These are phyloP conservation scores for Hyaloperonospora arabidopsidis DNA, from an alignment of 352 stramenopile species.

Conservation along the genomic window DNA sequence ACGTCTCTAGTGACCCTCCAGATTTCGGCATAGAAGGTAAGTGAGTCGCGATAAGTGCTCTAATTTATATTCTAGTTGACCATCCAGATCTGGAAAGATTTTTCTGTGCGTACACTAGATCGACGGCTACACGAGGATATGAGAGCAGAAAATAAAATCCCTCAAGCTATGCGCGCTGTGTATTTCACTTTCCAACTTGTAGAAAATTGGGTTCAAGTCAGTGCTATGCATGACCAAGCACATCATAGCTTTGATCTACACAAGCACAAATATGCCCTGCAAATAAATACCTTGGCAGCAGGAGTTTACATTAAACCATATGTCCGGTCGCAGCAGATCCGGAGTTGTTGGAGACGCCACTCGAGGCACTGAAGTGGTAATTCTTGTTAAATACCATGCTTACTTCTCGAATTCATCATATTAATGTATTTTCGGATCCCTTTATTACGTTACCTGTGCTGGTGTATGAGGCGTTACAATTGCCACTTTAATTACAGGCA, in stretches of 20 bases:
- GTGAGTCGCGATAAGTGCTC: no score
- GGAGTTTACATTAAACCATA: conserved; percentile 60
- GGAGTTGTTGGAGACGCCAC: no score
- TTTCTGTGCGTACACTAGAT: no score
- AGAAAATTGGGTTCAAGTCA: conserved; percentile 39
- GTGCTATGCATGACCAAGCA: conserved; percentile 46
- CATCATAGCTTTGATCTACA: conserved; percentile 72
- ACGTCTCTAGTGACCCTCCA: background rate
- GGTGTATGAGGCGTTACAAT: conserved; percentile 48
- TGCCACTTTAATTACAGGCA: conserved; percentile 41
- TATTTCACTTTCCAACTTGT: no score
- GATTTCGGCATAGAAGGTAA: background rate
- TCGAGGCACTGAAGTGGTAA: conserved; percentile 65
- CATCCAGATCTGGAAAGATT: no score
- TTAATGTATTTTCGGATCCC: conserved; percentile 73
- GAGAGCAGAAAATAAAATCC: no score
- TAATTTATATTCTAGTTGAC: no score
- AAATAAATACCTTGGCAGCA: conserved; percentile 60
- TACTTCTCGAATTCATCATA: conserved; percentile 72
- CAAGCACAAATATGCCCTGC: conserved; percentile 58
- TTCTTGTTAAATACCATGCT: conserved; percentile 81
- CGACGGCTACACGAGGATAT: no score
- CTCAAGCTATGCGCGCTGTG: no score
- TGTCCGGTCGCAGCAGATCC: conserved; percentile 42
- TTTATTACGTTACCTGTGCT: conserved; percentile 57